phyloP scores from a whole-genome alignment of 495 filamentous ascomycete species.

The Neurospora africana region DNA sequence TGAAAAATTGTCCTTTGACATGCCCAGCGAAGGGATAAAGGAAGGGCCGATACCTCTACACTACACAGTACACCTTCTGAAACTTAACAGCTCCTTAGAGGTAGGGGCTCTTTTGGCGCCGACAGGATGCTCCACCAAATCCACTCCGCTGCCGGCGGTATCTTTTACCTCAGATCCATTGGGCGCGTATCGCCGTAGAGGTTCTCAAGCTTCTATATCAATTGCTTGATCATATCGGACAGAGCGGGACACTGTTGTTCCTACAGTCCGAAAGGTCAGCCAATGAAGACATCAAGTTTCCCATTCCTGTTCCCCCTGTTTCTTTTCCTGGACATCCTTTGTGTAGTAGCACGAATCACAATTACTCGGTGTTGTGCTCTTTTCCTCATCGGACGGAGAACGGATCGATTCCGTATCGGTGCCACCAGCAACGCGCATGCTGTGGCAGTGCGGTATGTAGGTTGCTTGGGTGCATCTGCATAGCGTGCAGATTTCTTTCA shows the following conservation, averaged over 20 bases:
- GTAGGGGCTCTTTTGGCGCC: not conserved
- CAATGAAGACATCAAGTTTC: too few relatives aligned
- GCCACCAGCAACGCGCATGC: not conserved
- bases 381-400: not conserved
- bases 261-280: not conserved
- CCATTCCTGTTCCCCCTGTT: not conserved
- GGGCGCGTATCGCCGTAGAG: not conserved
- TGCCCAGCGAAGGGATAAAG: not conserved
- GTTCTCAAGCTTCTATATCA: too few relatives aligned
- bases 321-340: not conserved
- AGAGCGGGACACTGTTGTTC: not conserved
- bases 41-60: not conserved
- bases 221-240: too few relatives aligned
- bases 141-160: not conserved
- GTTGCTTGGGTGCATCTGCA: not conserved
- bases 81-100: not conserved
- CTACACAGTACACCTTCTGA: not conserved
- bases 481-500: not conserved
- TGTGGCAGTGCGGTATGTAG: not conserved
- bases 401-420: not conserved
- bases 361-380: not conserved
- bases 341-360: too few relatives aligned
- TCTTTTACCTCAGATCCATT: not conserved
- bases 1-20: too few relatives aligned
- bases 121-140: not conserved